phyloP scores from a whole-genome alignment of 169 alveolate genomes.

The Cryptosporidium ryanae region DNA sequence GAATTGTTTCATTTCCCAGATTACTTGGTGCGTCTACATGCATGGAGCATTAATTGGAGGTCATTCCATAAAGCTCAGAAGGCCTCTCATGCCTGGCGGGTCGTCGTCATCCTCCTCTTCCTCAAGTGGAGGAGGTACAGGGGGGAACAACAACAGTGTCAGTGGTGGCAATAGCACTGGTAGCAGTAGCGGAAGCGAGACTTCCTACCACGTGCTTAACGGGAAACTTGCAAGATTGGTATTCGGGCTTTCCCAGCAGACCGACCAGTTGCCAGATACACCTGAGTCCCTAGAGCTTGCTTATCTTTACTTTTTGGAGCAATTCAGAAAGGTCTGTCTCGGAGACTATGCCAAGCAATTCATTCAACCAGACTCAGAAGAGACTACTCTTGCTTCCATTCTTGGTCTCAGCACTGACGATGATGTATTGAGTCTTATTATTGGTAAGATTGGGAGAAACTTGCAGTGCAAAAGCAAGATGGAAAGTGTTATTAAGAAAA shows the following conservation, averaged over 20 bases:
- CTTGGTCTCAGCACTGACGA: constrained; percentile 84
- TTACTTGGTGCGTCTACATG: constrained; percentile 83
- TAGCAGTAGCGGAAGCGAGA: background rate
- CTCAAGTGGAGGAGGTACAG: constrained; percentile 79
- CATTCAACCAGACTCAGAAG: constrained; percentile 82
- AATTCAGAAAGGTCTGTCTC: constrained; percentile 90
- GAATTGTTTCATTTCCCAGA: constrained; percentile 78
- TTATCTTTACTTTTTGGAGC: constrained; percentile 90
- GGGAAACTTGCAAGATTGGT: constrained; percentile 85
- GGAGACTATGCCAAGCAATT: constrained; percentile 91
- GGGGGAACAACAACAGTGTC: constrained; percentile 52
- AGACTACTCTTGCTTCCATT: constrained; percentile 79
- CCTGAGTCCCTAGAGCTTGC: constrained; percentile 87
- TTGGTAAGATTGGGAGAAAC: constrained; percentile 82
- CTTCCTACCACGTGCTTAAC: constrained; percentile 78
- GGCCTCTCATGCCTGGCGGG: constrained; percentile 77
- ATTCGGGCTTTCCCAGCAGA: constrained; percentile 81
- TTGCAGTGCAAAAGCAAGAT: constrained; percentile 86
- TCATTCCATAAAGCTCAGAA: constrained; percentile 49
- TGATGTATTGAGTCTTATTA: constrained; percentile 82
- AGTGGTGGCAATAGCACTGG: constrained; percentile 29
- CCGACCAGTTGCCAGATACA: constrained; percentile 77
- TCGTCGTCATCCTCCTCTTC: constrained; percentile 78
- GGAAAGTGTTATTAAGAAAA: constrained; percentile 88
- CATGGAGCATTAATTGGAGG: constrained; percentile 81